Evolutionary conservation across 140 eudicot genomes (phyloP).

Genomic region (Bidens hawaiensis): DNA sequence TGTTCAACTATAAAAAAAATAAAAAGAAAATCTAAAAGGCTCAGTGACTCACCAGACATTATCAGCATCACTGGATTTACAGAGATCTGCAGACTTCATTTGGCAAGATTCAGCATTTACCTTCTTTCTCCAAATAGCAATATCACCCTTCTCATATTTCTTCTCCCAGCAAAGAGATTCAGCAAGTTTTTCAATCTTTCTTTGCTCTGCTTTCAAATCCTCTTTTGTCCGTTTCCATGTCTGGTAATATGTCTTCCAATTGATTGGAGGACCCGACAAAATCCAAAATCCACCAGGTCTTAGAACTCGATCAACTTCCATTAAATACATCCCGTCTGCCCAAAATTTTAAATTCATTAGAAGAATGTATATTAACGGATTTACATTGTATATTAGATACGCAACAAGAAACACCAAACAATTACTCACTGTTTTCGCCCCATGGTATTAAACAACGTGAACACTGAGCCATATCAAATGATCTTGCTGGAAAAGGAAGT

Average conservation of each 20-base stretch:
- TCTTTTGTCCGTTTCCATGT: constrained; percentile 89
- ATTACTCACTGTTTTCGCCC: constrained; percentile 38
- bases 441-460: constrained; percentile 83
- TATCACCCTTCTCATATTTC: constrained; percentile 92
- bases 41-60: constrained; percentile 67
- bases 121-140: constrained; percentile 78
- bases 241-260: constrained; percentile 77
- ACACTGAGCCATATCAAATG: constrained; percentile 93
- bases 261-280: constrained; percentile 97
- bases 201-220: constrained; percentile 76
- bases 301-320: constrained; percentile 97
- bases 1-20: background rate
- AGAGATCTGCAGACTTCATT: constrained; percentile 41
- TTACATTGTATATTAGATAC: background rate
- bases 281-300: constrained; percentile 98
- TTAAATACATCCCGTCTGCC: constrained; percentile 81
- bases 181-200: constrained; percentile 80
- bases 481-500: constrained; percentile 77
- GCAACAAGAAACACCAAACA: background rate
- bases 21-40: constrained; percentile 1
- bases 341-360: background rate
- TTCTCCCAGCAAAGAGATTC: constrained; percentile 96
- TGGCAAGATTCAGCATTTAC: constrained; percentile 58
- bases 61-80: constrained; percentile 65
- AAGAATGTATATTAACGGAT: constrained; percentile 1